A percentile compares a stretch with the other conserved stretches of the same genome.
These are phyloP conservation scores for Neurospora tetrasperma DNA, from an alignment of 495 filamentous ascomycete genomes.

Conservation along the genomic window DNA sequence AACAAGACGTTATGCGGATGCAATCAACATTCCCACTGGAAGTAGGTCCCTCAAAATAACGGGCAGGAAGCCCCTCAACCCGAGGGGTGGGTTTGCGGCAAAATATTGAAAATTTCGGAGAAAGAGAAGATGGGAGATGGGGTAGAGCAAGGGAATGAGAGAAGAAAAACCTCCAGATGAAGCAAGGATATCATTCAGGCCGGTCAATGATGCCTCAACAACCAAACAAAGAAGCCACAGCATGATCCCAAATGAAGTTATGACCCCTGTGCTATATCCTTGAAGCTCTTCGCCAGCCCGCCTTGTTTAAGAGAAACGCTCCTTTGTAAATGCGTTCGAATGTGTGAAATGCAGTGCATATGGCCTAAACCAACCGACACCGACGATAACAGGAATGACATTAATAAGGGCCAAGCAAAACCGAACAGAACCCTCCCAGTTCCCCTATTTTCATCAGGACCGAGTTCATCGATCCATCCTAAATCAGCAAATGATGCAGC, in stretches of 20 bases:
- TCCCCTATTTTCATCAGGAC: neutral
- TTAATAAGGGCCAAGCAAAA: neutral
- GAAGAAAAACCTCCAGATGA: neutral
- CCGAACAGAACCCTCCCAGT: neutral
- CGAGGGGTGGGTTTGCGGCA: neutral
- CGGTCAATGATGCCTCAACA: constrained; percentile 5
- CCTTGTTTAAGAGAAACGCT: constrained; percentile 7
- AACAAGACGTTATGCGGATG: neutral
- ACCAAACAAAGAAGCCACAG: constrained; percentile 1
- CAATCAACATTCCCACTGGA: neutral
- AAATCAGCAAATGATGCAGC: neutral
- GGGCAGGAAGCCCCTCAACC: neutral
- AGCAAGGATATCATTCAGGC: constrained; percentile 12
- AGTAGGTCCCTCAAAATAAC: neutral
- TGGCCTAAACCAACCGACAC: constrained; percentile 3
- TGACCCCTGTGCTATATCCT: constrained; percentile 1
- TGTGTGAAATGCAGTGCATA: constrained; percentile 8
- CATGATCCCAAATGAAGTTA: neutral
- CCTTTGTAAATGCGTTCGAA: constrained; percentile 15
- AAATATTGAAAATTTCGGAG: neutral
- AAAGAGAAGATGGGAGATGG: neutral
- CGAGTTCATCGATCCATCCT: neutral
- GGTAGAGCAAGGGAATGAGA: neutral
- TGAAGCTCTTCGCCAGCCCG: constrained; percentile 4
- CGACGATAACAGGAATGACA: neutral